Evolutionary conservation across 768 basidiomycete genomes (phyloP).

Genomic region (Auricularia auricula-judae): DNA sequence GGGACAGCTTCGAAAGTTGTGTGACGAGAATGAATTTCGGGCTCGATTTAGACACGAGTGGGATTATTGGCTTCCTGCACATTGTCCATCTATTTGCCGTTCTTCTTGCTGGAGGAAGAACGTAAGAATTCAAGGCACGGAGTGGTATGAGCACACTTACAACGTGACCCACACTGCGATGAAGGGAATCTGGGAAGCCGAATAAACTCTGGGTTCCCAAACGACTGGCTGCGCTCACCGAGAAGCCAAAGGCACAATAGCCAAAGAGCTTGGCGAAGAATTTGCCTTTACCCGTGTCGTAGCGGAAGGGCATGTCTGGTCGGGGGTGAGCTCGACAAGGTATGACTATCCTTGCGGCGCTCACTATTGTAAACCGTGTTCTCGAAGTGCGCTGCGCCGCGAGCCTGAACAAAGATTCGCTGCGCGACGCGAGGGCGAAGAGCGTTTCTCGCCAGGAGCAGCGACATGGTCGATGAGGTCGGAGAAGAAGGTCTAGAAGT

Average conservation of each 20-base stretch:
- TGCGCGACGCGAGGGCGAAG: neutral
- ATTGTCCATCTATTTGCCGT: neutral
- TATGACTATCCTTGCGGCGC: neutral
- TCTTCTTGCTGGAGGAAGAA: neutral
- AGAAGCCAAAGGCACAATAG: neutral
- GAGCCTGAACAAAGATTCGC: neutral
- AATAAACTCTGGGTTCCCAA: neutral
- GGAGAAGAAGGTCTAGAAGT: neutral
- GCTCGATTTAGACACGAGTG: neutral
- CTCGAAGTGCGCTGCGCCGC: conserved; percentile 1
- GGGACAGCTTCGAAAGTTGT: neutral
- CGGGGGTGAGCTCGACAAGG: neutral
- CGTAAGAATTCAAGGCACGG: neutral
- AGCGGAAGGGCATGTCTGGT: conserved; percentile 1
- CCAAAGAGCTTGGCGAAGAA: neutral
- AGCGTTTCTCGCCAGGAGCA: neutral
- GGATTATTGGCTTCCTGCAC: neutral
- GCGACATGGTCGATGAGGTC: neutral
- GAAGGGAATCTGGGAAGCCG: conserved; percentile 56
- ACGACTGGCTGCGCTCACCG: neutral
- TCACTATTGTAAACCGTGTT: neutral
- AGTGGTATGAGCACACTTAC: conserved; percentile 30
- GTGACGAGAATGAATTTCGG: neutral
- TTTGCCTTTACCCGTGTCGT: neutral
- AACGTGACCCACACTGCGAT: conserved; percentile 49